Conservation (phyloP, 495 filamentous ascomycete species). For the Aspergillus ostianus region DNA sequence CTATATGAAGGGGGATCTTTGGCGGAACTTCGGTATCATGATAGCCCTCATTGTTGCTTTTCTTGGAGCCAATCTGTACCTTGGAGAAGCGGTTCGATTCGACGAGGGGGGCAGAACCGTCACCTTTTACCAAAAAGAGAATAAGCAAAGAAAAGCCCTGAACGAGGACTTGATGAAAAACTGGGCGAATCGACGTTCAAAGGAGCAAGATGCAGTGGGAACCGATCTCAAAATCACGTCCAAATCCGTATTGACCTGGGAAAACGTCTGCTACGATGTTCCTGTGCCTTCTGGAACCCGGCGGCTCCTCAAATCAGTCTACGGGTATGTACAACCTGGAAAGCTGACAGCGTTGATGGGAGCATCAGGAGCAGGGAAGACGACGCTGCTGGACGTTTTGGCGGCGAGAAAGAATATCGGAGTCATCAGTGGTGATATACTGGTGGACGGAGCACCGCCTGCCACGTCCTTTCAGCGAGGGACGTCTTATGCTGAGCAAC, state of each 20-base stretch:
- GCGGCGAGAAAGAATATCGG: conserved; percentile 77
- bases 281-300: conserved; percentile 66
- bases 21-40: conserved; percentile 78
- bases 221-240: conserved; percentile 65
- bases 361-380: conserved; percentile 84
- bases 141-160: conserved; percentile 64
- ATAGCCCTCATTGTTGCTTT: conserved; percentile 66
- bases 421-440: conserved; percentile 68
- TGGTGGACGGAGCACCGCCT: conserved; percentile 68
- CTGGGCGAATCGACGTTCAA: conserved; percentile 51
- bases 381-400: conserved; percentile 76
- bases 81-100: conserved; percentile 75
- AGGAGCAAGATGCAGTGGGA: conserved; percentile 44
- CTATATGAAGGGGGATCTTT: conserved; percentile 60
- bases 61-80: conserved; percentile 63
- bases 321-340: conserved; percentile 77
- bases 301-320: conserved; percentile 67
- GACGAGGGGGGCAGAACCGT: conserved; percentile 75
- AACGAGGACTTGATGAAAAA: conserved; percentile 63
- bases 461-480: conserved; percentile 73
- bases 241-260: conserved; percentile 52
- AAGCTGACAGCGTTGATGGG: conserved; percentile 82
- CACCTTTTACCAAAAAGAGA: conserved; percentile 70
- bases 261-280: conserved; percentile 61
- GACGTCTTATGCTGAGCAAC: conserved; percentile 79